Evolutionary conservation across 148 eudicot species (phyloP).

Genomic region (Salicornia ramosissima): DNA sequence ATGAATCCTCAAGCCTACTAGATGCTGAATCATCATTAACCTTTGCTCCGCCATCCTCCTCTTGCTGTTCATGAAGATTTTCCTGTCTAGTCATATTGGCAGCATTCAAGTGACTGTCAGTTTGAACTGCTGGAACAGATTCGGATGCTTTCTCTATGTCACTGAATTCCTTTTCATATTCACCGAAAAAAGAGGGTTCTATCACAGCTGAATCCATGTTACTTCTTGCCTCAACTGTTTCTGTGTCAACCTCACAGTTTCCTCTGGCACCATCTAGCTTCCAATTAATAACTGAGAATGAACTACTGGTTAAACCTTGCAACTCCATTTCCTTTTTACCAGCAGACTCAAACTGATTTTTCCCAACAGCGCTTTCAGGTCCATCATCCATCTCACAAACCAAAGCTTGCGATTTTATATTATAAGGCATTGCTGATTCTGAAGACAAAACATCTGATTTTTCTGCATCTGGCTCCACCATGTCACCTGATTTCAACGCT

Average conservation of each 20-base stretch:
- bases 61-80: not conserved
- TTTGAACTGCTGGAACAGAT: not conserved
- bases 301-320: not conserved
- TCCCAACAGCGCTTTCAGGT: not conserved
- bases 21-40: not conserved
- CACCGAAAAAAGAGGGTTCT: slow-evolving; percentile 7
- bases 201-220: not conserved
- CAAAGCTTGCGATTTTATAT: not conserved
- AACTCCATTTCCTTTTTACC: not conserved
- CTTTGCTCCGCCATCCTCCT: not conserved
- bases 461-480: not conserved
- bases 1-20: not conserved
- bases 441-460: not conserved
- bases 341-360: slow-evolving; percentile 5
- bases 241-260: not conserved
- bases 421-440: not conserved
- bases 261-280: not conserved
- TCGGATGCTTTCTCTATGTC: not conserved
- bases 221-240: slow-evolving; percentile 1
- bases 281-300: not conserved
- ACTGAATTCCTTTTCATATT: slow-evolving; percentile 1
- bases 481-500: not conserved
- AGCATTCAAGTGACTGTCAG: not conserved
- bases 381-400: not conserved
- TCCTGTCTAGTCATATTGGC: not conserved